Conservation (phyloP, 1,139 yeast species). For the Blastobotrys illinoisensis region DNA sequence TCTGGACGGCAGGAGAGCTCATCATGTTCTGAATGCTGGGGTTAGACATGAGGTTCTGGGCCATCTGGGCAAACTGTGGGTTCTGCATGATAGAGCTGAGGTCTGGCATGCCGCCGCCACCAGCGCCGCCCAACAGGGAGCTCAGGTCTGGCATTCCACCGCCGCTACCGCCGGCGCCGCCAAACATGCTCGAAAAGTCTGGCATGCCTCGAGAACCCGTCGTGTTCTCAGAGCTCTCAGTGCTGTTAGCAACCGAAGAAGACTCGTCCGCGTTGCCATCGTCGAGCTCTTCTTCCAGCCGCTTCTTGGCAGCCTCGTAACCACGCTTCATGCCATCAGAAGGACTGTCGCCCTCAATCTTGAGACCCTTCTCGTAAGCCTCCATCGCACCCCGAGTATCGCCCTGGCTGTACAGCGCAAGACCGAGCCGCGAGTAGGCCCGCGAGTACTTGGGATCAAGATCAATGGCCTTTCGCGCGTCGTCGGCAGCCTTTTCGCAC, state of each 20-base stretch:
- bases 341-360: conserved; percentile 77
- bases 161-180: conserved; percentile 48
- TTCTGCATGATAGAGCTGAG: conserved; percentile 61
- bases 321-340: conserved; percentile 92
- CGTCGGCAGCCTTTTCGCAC: conserved; percentile 73
- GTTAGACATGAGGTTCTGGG: conserved; percentile 87
- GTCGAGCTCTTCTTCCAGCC: conserved; percentile 70
- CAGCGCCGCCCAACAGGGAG: conserved; percentile 42
- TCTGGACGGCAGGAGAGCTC: conserved; percentile 55
- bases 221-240: conserved; percentile 29
- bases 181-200: conserved; percentile 48
- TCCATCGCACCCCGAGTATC: conserved; percentile 84
- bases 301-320: conserved; percentile 84
- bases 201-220: conserved; percentile 44
- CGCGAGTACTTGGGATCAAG: conserved; percentile 78
- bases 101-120: conserved; percentile 73
- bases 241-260: conserved; percentile 30
- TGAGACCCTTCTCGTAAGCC: conserved; percentile 84
- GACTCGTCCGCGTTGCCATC: conserved; percentile 27
- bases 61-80: conserved; percentile 81
- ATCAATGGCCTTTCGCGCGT: conserved; percentile 75
- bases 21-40: conserved; percentile 71
- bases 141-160: conserved; percentile 55
- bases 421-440: conserved; percentile 92
- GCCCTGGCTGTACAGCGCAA: conserved; percentile 86